Evolutionary conservation across 2,329 filamentous ascomycete species (phyloP).

Genomic region (Fusarium siculi): DNA sequence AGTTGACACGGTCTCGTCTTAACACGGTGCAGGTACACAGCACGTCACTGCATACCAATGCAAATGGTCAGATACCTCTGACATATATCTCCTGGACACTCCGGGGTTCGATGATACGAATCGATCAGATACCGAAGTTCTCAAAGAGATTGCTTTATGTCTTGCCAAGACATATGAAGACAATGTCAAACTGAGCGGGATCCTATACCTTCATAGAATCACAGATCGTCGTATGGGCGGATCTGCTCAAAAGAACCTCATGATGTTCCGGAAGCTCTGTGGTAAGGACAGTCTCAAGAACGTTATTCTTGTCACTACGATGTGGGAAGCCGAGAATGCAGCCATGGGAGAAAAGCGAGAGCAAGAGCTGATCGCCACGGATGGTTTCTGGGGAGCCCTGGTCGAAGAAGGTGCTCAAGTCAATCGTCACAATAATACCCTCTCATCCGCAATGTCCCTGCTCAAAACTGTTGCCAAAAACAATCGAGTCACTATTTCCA

Average conservation of each 20-base stretch:
- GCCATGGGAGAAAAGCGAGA: not conserved
- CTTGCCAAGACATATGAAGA: constrained; percentile 7
- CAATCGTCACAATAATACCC: not conserved
- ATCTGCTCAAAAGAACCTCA: not conserved
- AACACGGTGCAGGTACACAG: not conserved
- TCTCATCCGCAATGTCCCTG: not conserved
- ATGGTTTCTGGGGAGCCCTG: not conserved
- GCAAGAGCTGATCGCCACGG: not conserved
- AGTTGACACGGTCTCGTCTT: not conserved
- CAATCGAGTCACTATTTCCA: not conserved
- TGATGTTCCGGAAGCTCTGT: not conserved
- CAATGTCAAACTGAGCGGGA: constrained; percentile 1
- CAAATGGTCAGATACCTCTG: not conserved
- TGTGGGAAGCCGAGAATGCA: not conserved
- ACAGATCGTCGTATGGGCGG: not conserved
- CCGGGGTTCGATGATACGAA: constrained; percentile 20
- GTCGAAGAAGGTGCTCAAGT: not conserved
- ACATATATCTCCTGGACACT: constrained; percentile 15
- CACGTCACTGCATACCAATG: not conserved
- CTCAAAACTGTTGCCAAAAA: not conserved
- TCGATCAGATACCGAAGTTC: constrained; percentile 6
- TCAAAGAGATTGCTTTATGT: not conserved
- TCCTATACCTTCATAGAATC: constrained; percentile 15
- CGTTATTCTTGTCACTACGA: not conserved
- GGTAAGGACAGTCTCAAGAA: not conserved